Conservation (phyloP, 139 green algal species). For the Pleodorina starrii region DNA sequence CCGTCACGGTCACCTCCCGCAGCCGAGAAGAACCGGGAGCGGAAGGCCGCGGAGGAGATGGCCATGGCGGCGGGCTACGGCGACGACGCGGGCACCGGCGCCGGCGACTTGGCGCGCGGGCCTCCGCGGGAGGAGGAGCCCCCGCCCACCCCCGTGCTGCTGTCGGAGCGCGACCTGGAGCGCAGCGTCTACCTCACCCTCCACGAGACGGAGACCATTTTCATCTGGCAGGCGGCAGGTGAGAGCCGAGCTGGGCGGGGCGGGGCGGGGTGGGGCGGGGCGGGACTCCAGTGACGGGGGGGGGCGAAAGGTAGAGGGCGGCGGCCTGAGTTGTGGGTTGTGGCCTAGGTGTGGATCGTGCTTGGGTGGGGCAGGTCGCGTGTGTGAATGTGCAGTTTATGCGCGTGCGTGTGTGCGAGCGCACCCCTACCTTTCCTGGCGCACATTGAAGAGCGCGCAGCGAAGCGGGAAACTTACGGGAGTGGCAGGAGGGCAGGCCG, state of each 20-base stretch:
- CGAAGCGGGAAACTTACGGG: too few relatives aligned
- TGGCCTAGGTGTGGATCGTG: too few relatives aligned
- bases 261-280: neutral
- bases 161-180: constrained; percentile 65
- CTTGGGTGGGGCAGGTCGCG: too few relatives aligned
- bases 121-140: constrained; percentile 1
- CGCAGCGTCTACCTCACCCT: constrained; percentile 60
- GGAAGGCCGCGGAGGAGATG: constrained; percentile 28
- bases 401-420: too few relatives aligned
- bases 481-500: too few relatives aligned
- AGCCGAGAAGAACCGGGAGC: constrained; percentile 3
- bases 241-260: neutral
- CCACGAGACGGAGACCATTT: constrained; percentile 69
- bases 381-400: too few relatives aligned
- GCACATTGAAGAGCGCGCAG: too few relatives aligned
- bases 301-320: too few relatives aligned
- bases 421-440: too few relatives aligned
- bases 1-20: too few relatives aligned
- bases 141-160: constrained; percentile 11
- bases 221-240: constrained; percentile 66
- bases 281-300: too few relatives aligned
- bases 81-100: neutral
- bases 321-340: too few relatives aligned
- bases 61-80: neutral
- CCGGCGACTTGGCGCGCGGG: neutral